These are phyloP conservation scores for Mycoemilia scoparia DNA, from an alignment of 192 early-diverging fungal genomes.

Conservation along the genomic window DNA sequence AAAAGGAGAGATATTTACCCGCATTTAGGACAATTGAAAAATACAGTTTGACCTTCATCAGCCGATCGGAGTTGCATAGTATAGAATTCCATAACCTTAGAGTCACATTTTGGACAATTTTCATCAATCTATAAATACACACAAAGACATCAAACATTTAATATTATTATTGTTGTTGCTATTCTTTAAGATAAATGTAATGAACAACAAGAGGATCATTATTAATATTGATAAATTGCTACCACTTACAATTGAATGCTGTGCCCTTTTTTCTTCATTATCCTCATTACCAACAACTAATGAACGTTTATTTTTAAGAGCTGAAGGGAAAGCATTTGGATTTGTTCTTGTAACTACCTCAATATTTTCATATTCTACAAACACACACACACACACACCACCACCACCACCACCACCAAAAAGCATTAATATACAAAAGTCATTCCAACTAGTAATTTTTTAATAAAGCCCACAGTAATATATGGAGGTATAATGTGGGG, in stretches of 20 bases:
- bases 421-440: background rate
- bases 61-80: constrained; percentile 94
- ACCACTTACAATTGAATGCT: too few species aligned
- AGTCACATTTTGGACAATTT: constrained; percentile 86
- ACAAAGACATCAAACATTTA: constrained; percentile 1
- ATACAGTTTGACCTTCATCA: constrained; percentile 99
- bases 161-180: background rate
- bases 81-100: constrained; percentile 85
- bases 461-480: too few species aligned
- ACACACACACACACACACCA: background rate
- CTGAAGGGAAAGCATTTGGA: constrained; percentile 61
- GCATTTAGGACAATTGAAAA: constrained; percentile 91
- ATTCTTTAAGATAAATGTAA: background rate
- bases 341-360: constrained; percentile 65
- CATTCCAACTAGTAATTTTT: too few species aligned
- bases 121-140: constrained; percentile 58
- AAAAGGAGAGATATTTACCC: too few species aligned
- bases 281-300: constrained; percentile 34
- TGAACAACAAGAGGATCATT: background rate
- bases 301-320: constrained; percentile 47
- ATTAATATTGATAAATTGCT: too few species aligned
- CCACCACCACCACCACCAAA: too few species aligned
- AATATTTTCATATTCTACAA: constrained; percentile 52
- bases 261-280: constrained; percentile 25
- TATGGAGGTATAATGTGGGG: background rate